Evolutionary conservation across 805 yeast species (phyloP).

Genomic region (Pichia eremophila): DNA sequence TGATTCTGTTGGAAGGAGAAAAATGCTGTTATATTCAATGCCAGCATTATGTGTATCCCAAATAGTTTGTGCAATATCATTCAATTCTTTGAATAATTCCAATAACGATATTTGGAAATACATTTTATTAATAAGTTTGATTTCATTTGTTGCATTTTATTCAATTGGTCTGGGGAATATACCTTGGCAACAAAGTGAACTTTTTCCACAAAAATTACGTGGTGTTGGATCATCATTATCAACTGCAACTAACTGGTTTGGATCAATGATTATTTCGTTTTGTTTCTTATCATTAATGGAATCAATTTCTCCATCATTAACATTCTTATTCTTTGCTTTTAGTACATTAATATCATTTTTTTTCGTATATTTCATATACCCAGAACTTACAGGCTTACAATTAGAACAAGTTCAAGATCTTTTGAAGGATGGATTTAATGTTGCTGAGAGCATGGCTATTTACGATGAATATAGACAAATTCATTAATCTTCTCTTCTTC

Average conservation of each 20-base stretch:
- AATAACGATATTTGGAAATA: conserved; percentile 35
- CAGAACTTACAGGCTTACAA: conserved; percentile 43
- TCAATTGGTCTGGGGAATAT: conserved; percentile 48
- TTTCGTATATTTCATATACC: conserved; percentile 38
- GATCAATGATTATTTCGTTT: conserved; percentile 42
- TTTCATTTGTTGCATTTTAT: conserved; percentile 40
- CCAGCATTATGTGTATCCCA: conserved; percentile 38
- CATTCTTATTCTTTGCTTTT: conserved; percentile 38
- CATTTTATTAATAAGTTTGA: conserved; percentile 36
- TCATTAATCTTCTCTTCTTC: not conserved
- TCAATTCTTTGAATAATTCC: conserved; percentile 30
- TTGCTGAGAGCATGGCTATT: conserved; percentile 30
- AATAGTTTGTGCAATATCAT: conserved; percentile 43
- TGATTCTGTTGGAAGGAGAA: conserved; percentile 43
- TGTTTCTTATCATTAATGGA: conserved; percentile 46
- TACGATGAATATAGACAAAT: conserved; percentile 2
- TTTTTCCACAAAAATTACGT: conserved; percentile 46
- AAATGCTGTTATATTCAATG: conserved; percentile 35
- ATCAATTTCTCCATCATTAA: conserved; percentile 42
- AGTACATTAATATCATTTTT: conserved; percentile 34
- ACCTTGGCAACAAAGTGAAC: conserved; percentile 53
- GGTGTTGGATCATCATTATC: conserved; percentile 36
- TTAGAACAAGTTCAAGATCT: conserved; percentile 42
- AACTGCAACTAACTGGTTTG: conserved; percentile 38
- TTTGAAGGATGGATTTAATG: conserved; percentile 40